A percentile compares a stretch with the other conserved stretches of the same genome.
Conservation (phyloP, 1,284 basidiomycete species). For the Grifola frondosa region DNA sequence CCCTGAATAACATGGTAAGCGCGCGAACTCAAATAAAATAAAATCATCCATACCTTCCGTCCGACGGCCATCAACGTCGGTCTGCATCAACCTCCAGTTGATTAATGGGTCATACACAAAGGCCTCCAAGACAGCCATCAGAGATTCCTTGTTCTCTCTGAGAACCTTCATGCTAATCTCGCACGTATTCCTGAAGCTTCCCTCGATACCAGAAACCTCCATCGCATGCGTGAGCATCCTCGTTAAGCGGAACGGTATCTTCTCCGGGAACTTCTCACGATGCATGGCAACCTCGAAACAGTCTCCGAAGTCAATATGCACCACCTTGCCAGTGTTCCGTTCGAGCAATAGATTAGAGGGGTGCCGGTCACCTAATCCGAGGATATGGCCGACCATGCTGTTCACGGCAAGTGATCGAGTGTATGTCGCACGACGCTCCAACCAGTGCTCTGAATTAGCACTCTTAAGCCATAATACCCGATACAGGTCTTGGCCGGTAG, state of each 20-base stretch:
- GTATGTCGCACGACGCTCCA: slow-evolving; percentile 96
- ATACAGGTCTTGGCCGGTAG: slow-evolving; percentile 98
- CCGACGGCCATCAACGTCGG: slow-evolving; percentile 62
- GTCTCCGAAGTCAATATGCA: slow-evolving; percentile 95
- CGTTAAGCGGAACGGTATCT: slow-evolving; percentile 97
- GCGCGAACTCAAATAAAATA: no score
- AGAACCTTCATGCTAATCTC: slow-evolving; percentile 98
- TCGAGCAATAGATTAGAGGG: slow-evolving; percentile 95
- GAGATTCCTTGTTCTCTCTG: slow-evolving; percentile 94
- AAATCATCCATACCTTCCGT: slow-evolving; percentile 52
- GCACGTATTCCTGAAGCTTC: slow-evolving; percentile 94
- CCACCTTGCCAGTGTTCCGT: slow-evolving; percentile 89
- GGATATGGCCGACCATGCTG: slow-evolving; percentile 96
- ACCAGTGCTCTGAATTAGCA: slow-evolving; percentile 94
- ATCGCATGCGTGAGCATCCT: slow-evolving; percentile 99
- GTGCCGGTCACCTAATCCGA: slow-evolving; percentile 98
- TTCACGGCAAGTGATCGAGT: slow-evolving; percentile 94
- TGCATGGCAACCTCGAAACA: slow-evolving; percentile 95
- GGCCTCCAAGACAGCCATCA: slow-evolving; percentile 97
- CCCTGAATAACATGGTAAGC: no score
- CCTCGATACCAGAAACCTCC: slow-evolving; percentile 98
- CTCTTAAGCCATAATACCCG: slow-evolving; percentile 97
- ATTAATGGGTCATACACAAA: slow-evolving; percentile 90
- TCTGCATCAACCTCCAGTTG: slow-evolving; percentile 84
- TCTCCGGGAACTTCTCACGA: slow-evolving; percentile 98